Conservation (phyloP, 2,329 filamentous ascomycete species). For the Claviceps sp. region DNA sequence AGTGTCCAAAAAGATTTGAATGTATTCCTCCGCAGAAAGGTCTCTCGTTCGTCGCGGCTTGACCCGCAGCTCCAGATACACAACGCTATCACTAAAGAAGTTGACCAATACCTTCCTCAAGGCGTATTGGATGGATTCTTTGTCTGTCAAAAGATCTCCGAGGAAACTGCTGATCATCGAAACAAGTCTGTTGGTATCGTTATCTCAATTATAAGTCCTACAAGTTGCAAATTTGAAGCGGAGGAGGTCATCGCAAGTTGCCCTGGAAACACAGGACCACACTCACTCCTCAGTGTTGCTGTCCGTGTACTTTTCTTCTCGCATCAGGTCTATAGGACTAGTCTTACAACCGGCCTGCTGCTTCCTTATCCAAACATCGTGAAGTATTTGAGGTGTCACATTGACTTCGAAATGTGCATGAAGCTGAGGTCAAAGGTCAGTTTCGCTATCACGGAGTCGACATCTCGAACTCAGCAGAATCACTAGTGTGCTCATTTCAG, state of each 20-base stretch:
- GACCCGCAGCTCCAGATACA: slow-evolving; percentile 68
- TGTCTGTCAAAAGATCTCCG: slow-evolving; percentile 58
- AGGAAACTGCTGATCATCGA: slow-evolving; percentile 68
- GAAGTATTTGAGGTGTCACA: slow-evolving; percentile 58
- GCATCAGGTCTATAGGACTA: slow-evolving; percentile 52
- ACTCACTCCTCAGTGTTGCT: slow-evolving; percentile 55
- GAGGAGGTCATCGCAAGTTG: background rate
- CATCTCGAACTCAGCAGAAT: no score
- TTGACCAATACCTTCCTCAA: slow-evolving; percentile 51
- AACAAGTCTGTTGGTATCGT: slow-evolving; percentile 46
- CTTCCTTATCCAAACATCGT: slow-evolving; percentile 58
- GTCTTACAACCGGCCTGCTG: slow-evolving; percentile 34
- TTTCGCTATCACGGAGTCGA: background rate
- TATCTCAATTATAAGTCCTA: no score
- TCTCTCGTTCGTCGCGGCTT: slow-evolving; percentile 53
- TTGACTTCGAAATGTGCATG: slow-evolving; percentile 73
- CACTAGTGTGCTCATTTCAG: no score
- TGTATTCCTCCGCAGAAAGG: slow-evolving; percentile 50
- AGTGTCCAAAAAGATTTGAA: slow-evolving; percentile 50
- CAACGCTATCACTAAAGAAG: slow-evolving; percentile 58
- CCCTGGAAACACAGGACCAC: background rate
- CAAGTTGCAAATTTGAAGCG: no score
- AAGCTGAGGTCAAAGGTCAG: slow-evolving; percentile 33
- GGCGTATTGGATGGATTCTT: slow-evolving; percentile 43
- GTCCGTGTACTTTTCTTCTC: slow-evolving; percentile 50